Evolutionary conservation across 768 basidiomycete species (phyloP), one percentile per base, ranked within the genome.

Genomic region (Cystoderma amianthinum): DNA sequence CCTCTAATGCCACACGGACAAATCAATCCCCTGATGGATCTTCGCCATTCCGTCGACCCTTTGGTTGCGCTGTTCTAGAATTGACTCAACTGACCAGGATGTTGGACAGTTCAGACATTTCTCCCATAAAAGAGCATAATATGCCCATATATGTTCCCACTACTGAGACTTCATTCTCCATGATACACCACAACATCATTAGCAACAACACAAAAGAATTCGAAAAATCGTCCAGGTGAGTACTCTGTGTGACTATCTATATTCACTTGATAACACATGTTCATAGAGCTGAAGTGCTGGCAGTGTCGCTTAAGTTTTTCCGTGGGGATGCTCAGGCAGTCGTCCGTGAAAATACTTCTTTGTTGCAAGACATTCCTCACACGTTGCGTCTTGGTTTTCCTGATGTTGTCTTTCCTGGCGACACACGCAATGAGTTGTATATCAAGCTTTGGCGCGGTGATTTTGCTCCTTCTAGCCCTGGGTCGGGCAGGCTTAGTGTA

Each of bases 381-480:
- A 93, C 92, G 2, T 65, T 85, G 10, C 85, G 91, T 2, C 79
- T 98, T 23, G 92, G 92, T 21, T 98, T 98, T 57, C 88, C 95
- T 0, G 95, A 98, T 50, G 93, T 96, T 5, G 93, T 95, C 6
- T 93, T 93, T 55, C 94, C 94, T 2, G 89, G 87, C 5, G 85
- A 89, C 46, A 64, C 79, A n/a, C 81, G 95, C 12, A 97, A 98
- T 53, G 95, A 98, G 48, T 71, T 97, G 10, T 98, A 97, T 60
- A 76, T 97, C 66, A 96, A 96, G 59, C 74, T 98, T 0, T 97
- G 93, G 93, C 85, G 82, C 42, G 95, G 90, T 28, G 86, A 92
- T 47, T 98, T 98, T 56, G 63, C 71, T 2, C 63, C 76, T 0
- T 68, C 75, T 2, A 73, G 76, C 44, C 61, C 59, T 32, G 62